These are phyloP conservation scores for Dactylis glomerata DNA, from an alignment of 176 grass and related monocot species.

Conservation along the genomic window DNA sequence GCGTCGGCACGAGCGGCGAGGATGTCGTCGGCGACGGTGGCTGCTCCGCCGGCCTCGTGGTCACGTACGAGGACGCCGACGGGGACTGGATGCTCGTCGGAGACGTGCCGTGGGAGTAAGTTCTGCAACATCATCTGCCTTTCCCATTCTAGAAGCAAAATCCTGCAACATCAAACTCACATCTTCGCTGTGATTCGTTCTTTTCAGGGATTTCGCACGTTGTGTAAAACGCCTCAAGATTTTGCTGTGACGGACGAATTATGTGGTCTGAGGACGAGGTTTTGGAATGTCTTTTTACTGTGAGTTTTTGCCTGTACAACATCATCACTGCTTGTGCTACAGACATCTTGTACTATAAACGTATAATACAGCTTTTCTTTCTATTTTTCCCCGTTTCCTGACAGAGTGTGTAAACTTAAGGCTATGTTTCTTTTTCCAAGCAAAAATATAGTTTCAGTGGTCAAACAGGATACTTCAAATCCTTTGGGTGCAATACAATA, in stretches of 20 bases:
- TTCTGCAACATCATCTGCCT: background rate
- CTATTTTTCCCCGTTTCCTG: background rate
- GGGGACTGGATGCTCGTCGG: constrained; percentile 97
- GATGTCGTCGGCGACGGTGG: no score
- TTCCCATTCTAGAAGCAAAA: background rate
- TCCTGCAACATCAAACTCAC: background rate
- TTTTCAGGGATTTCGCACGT: constrained; percentile 53
- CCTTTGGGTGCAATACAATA: background rate
- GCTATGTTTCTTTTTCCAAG: background rate
- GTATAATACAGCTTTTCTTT: background rate
- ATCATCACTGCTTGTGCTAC: background rate
- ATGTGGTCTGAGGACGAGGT: no score
- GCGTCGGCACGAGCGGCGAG: background rate
- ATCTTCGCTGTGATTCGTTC: background rate
- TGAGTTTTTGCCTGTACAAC: background rate
- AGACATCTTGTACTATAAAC: background rate
- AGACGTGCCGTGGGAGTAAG: constrained; percentile 97
- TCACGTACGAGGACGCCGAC: constrained; percentile 80
- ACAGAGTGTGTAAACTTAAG: background rate
- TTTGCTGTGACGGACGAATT: constrained; percentile 31
- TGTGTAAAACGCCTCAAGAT: constrained; percentile 91
- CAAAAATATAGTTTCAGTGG: background rate
- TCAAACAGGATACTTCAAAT: background rate
- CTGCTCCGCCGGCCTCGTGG: background rate
- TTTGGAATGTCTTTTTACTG: background rate